phyloP scores from a whole-genome alignment of 177 flowering plant species.

The Vitis hybrid region DNA sequence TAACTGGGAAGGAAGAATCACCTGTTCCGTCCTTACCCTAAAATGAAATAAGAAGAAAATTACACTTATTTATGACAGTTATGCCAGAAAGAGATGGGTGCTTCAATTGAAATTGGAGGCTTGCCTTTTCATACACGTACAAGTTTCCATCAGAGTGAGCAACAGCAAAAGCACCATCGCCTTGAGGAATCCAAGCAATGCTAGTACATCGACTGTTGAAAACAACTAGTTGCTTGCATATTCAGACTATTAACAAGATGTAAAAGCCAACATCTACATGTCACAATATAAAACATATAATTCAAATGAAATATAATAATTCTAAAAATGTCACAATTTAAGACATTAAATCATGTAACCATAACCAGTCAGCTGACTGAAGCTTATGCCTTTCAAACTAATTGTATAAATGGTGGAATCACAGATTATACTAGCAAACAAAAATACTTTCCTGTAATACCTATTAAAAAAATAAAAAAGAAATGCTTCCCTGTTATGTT shows the following conservation, averaged over 20 bases:
- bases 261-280: neutral
- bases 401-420: too few relatives aligned
- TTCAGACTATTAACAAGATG: neutral
- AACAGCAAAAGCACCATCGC: slow-evolving; percentile 60
- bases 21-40: slow-evolving; percentile 88
- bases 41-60: slow-evolving; percentile 8
- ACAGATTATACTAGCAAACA: too few relatives aligned
- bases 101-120: slow-evolving; percentile 14
- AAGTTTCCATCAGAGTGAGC: slow-evolving; percentile 71
- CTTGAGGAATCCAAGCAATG: slow-evolving; percentile 64
- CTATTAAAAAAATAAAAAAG: too few relatives aligned
- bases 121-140: slow-evolving; percentile 64
- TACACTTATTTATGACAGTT: neutral
- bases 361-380: too few relatives aligned
- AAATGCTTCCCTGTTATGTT: too few relatives aligned
- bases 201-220: slow-evolving; percentile 60
- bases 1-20: slow-evolving; percentile 85
- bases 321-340: too few relatives aligned
- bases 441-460: too few relatives aligned
- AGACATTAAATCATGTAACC: too few relatives aligned
- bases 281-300: neutral
- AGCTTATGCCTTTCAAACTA: too few relatives aligned
- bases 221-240: slow-evolving; percentile 15
- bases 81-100: neutral
- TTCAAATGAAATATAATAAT: neutral